These are phyloP conservation scores for Ganoderma resinaceum DNA, from an alignment of 1,284 basidiomycete species.

Conservation along the genomic window DNA sequence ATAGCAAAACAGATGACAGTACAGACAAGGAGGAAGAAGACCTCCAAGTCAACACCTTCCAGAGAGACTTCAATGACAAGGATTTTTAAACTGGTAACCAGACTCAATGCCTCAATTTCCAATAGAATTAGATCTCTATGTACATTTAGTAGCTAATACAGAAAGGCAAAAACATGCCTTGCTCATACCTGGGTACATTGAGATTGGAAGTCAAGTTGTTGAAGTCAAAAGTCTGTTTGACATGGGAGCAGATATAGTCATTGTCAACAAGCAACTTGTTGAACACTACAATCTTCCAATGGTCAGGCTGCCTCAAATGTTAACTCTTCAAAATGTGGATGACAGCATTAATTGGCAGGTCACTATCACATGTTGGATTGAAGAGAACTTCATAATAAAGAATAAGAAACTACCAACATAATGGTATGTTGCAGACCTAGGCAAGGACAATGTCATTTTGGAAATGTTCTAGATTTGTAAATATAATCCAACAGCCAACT, in stretches of 20 bases:
- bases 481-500: too few species aligned
- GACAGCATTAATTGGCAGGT: too few species aligned
- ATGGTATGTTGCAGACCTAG: too few species aligned
- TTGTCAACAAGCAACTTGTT: background rate
- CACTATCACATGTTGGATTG: too few species aligned
- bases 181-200: background rate
- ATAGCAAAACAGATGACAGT: too few species aligned
- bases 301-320: background rate
- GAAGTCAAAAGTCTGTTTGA: too few species aligned
- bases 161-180: background rate
- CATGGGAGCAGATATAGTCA: too few species aligned
- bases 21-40: background rate
- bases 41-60: background rate
- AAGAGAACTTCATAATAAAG: too few species aligned
- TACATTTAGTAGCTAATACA: background rate
- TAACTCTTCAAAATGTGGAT: background rate
- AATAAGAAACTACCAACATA: too few species aligned
- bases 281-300: background rate
- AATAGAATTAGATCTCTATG: background rate
- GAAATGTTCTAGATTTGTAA: too few species aligned
- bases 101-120: background rate
- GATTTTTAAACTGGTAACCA: background rate
- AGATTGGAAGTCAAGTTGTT: background rate
- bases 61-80: background rate
- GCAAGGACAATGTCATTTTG: too few species aligned